A percentile compares a stretch with the other conserved stretches of the same genome.
These are phyloP conservation scores for Arabis hirsuta DNA, from an alignment of 345 rosid genomes.

Conservation along the genomic window DNA sequence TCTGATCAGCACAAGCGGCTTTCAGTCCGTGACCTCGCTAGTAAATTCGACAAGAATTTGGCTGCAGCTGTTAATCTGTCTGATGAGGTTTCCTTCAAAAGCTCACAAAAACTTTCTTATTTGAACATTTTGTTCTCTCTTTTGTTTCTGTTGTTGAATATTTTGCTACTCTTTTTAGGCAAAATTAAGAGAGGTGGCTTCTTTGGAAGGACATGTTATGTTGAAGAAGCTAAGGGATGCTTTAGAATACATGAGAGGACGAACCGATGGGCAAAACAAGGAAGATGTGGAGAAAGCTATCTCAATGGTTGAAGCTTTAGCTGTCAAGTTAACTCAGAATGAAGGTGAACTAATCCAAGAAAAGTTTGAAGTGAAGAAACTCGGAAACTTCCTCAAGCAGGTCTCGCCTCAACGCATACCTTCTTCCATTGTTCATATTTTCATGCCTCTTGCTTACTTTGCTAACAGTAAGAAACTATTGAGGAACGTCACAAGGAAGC, in stretches of 20 bases:
- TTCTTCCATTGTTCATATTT: neutral
- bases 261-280: conserved; percentile 80
- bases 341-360: conserved; percentile 98
- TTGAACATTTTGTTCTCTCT: neutral
- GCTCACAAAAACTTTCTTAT: neutral
- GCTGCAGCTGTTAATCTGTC: conserved; percentile 81
- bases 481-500: neutral
- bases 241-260: conserved; percentile 89
- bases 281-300: conserved; percentile 97
- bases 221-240: conserved; percentile 99
- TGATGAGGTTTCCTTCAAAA: conserved; percentile 62
- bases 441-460: neutral
- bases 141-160: neutral
- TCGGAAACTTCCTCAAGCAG: conserved; percentile 93
- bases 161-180: conserved; percentile 50
- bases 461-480: neutral
- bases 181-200: conserved; percentile 85
- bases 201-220: conserved; percentile 97
- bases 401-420: conserved; percentile 36
- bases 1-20: conserved; percentile 94
- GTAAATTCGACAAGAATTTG: conserved; percentile 94
- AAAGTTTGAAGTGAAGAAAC: conserved; percentile 96
- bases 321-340: conserved; percentile 95
- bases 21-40: conserved; percentile 96
- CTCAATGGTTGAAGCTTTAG: conserved; percentile 97